Conservation (phyloP, 2,329 filamentous ascomycete species). For the Aspergillus awamori region DNA sequence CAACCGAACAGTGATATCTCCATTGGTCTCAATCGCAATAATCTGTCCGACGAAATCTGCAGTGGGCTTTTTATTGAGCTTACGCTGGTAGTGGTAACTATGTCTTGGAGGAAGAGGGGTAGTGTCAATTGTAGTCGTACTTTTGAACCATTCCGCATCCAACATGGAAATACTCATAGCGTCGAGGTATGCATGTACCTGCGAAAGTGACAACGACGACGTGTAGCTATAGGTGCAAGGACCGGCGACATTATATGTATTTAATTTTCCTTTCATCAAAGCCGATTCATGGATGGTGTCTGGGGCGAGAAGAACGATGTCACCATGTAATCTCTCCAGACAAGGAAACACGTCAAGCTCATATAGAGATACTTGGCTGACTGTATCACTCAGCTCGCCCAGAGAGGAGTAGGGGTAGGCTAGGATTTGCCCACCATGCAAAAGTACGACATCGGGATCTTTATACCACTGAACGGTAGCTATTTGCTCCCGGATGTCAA, state of each 20-base stretch:
- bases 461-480: constrained; percentile 60
- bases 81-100: constrained; percentile 21
- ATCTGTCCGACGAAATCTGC: constrained; percentile 61
- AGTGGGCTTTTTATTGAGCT: constrained; percentile 7
- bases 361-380: constrained; percentile 61
- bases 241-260: constrained; percentile 8
- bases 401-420: constrained; percentile 45
- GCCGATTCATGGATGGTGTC: constrained; percentile 23
- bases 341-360: constrained; percentile 57
- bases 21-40: constrained; percentile 57
- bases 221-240: constrained; percentile 22
- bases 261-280: background rate
- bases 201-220: constrained; percentile 15
- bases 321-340: constrained; percentile 53
- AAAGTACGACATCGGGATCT: constrained; percentile 41
- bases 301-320: constrained; percentile 56
- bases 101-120: constrained; percentile 22
- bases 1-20: constrained; percentile 57
- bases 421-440: constrained; percentile 37
- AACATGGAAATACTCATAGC: constrained; percentile 22
- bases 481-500: constrained; percentile 59
- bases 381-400: constrained; percentile 44
- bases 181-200: constrained; percentile 20
- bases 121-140: constrained; percentile 18
- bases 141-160: constrained; percentile 26